Evolutionary conservation across 495 filamentous ascomycete genomes (phyloP), one percentile per base, ranked within the genome.

Genomic region (Lasiosphaeria hispida): DNA sequence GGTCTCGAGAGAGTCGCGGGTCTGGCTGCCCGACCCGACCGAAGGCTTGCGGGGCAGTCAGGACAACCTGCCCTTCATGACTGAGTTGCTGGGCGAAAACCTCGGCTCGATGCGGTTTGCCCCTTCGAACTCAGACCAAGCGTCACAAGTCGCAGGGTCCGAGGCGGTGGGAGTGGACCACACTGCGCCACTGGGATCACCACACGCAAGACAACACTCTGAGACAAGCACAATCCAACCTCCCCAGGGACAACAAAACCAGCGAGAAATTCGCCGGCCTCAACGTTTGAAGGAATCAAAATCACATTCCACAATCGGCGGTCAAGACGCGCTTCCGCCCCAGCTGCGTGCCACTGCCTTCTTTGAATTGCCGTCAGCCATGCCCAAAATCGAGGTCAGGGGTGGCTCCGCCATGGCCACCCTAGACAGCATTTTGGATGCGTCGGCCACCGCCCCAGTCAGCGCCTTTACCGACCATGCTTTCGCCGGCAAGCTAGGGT

Each of bases 401-500:
- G 83, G 85, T 39, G 83, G 87, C 10, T 96, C 92, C 45, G 90
- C 92, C 13, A 91, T 91, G 60, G 87, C 83, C 36, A 97, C 93
- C 0, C 78, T 98, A 8, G 94, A 98, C 55, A 94, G 86, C 64
- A 94, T 98, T 43, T 80, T 98, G 9, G 90, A 97, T 71, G 94
- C 94, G n/a, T 96, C 94, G 4, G 89, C 91, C 3, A 81, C 80
- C 57, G 94, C 95, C 2, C 94, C 94, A n/a, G 90, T 96, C 42
- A 90, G 80, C 42, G 94, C 94, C 48, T 97, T 97, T 64, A 96
- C 91, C 0, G 92, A 97, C 66, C 94, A 98, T 70, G 87, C 88
- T 9, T 89, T 89, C 58, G 88, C 86, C 33, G 93, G 92, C 11
- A 83, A 84, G 47, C 67, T 87, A 13, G 87, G 87, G 48, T 67